A percentile compares a stretch with the other conserved stretches of the same genome.
Evolutionary conservation across 768 basidiomycete genomes (phyloP).

Genomic region (Termitomyces sp.): DNA sequence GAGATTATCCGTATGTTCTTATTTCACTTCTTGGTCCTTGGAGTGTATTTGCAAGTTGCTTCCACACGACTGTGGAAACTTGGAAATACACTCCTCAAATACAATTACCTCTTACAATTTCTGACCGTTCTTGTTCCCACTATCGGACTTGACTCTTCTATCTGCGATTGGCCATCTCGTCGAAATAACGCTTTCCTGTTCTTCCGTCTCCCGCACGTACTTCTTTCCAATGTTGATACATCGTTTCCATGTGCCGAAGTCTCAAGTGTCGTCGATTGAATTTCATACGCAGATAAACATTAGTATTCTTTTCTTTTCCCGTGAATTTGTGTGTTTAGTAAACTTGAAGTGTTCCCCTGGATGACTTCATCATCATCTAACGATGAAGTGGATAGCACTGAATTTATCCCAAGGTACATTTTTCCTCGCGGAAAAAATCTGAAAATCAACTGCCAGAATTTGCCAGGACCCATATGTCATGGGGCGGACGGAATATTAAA

Average conservation of each 20-base stretch:
- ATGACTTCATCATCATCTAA: background rate
- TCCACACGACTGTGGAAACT: background rate
- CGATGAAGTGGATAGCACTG: background rate
- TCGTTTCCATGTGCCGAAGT: background rate
- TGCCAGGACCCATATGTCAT: no score
- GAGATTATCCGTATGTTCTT: background rate
- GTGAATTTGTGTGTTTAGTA: background rate
- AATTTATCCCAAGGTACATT: no score
- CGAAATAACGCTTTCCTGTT: background rate
- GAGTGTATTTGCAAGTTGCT: background rate
- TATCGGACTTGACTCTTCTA: background rate
- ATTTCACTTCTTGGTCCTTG: background rate
- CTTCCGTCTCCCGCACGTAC: background rate
- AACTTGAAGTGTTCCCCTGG: no score
- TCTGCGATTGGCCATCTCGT: background rate
- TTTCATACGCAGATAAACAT: background rate
- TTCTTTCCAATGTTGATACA: background rate
- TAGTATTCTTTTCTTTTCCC: background rate
- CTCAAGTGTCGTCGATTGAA: background rate
- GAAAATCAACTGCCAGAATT: no score
- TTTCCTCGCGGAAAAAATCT: no score
- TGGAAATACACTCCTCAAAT: background rate
- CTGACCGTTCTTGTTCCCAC: no score
- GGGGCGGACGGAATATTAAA: no score
- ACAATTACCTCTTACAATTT: background rate